Percentiles rank a stretch among this genome's conserved stretches.
Evolutionary conservation across 1,284 basidiomycete genomes (phyloP).

Genomic region (Bothia castanella): DNA sequence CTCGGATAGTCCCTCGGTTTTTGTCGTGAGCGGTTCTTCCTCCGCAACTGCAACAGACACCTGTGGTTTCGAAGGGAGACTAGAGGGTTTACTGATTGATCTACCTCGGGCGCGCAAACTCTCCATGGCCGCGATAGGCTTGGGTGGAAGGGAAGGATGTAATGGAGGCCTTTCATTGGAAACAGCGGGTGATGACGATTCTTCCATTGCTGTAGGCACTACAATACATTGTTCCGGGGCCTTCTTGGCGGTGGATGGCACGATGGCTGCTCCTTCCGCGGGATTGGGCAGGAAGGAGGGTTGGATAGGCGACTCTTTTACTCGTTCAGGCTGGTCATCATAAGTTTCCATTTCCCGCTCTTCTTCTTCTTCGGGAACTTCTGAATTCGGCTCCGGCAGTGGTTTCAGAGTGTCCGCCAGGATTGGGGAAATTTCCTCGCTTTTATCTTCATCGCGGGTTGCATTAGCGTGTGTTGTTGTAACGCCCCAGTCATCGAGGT

Average conservation of each 20-base stretch:
- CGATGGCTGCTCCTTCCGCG: neutral
- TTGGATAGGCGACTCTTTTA: conserved; percentile 7
- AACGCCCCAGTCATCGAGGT: conserved; percentile 79
- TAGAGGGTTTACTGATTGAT: conserved; percentile 16
- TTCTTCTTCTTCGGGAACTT: conserved; percentile 18
- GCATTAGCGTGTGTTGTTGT: conserved; percentile 36
- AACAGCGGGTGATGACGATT: conserved; percentile 13
- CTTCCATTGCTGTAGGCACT: conserved; percentile 4
- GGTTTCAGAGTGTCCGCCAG: conserved; percentile 60
- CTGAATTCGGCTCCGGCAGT: conserved; percentile 48
- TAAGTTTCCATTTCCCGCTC: conserved; percentile 24
- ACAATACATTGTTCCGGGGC: conserved; percentile 9
- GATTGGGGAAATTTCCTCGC: conserved; percentile 62
- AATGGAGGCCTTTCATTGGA: conserved; percentile 25
- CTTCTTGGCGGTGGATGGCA: neutral
- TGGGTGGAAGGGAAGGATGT: conserved; percentile 49
- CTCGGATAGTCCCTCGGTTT: conserved; percentile 23
- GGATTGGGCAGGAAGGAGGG: conserved; percentile 12
- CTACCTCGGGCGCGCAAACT: conserved; percentile 18
- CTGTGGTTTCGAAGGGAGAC: conserved; percentile 16
- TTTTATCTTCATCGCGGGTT: conserved; percentile 19
- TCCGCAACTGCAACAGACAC: neutral
- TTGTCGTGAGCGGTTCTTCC: conserved; percentile 15
- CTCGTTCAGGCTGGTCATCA: conserved; percentile 11
- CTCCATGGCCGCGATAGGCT: conserved; percentile 37